Conservation (phyloP, 2,329 filamentous ascomycete species). For the Colletotrichum endophyticum region DNA sequence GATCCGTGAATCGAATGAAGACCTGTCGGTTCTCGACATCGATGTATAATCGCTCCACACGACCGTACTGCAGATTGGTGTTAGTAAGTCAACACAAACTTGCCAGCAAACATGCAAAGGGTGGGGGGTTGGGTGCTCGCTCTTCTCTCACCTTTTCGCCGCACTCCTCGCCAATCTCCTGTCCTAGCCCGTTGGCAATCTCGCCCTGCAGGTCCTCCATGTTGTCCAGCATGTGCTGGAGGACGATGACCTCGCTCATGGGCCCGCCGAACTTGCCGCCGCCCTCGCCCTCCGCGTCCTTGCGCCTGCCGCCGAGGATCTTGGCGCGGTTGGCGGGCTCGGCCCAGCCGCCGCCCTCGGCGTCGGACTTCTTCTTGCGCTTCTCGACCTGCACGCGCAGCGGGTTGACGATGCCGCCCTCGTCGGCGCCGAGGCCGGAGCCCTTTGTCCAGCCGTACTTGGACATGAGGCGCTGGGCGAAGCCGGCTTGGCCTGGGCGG, state of each 20-base stretch:
- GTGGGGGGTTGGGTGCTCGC: neutral
- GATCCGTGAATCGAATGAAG: constrained; percentile 91
- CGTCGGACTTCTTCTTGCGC: constrained; percentile 77
- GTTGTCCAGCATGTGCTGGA: constrained; percentile 85
- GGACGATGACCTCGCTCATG: constrained; percentile 83
- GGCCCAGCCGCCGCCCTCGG: constrained; percentile 79
- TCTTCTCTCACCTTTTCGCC: constrained; percentile 67
- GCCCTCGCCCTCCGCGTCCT: constrained; percentile 35
- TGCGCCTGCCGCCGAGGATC: constrained; percentile 79
- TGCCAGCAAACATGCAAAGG: neutral
- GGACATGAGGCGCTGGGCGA: constrained; percentile 85
- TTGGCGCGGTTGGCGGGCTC: constrained; percentile 73
- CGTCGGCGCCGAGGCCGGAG: constrained; percentile 81
- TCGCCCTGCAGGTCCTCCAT: constrained; percentile 80
- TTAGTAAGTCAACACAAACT: neutral
- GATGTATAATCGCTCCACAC: constrained; percentile 81
- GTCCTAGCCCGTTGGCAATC: constrained; percentile 76
- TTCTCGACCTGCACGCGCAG: constrained; percentile 87
- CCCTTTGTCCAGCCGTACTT: constrained; percentile 96
- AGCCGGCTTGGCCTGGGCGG: constrained; percentile 80
- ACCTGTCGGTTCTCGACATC: constrained; percentile 70
- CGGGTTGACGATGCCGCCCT: constrained; percentile 83
- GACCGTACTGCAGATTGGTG: constrained; percentile 67
- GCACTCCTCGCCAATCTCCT: constrained; percentile 96
- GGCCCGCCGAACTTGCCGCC: constrained; percentile 62